Conservation (phyloP, 805 yeast genomes). For the Clavispora fructus region DNA sequence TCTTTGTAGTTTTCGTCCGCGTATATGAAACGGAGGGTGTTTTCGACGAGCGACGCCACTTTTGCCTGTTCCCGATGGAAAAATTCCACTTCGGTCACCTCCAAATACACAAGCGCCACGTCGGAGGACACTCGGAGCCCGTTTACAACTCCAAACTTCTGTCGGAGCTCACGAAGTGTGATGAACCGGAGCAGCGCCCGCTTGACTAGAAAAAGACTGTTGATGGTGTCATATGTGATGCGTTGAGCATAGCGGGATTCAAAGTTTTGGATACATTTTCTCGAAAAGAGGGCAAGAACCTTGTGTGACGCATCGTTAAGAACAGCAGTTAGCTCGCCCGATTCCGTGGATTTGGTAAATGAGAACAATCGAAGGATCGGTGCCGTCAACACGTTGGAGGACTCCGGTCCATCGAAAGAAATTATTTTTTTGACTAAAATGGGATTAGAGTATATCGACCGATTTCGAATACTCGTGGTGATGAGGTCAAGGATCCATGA, state of each 20-base stretch:
- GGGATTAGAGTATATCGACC: slow-evolving; percentile 2
- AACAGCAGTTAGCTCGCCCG: slow-evolving; percentile 23
- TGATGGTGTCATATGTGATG: slow-evolving; percentile 27
- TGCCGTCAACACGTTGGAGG: slow-evolving; percentile 8
- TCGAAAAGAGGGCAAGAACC: slow-evolving; percentile 26
- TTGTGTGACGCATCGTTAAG: slow-evolving; percentile 29
- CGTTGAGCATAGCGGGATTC: slow-evolving; percentile 29
- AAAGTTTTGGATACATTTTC: slow-evolving; percentile 21
- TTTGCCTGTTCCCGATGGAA: slow-evolving; percentile 28
- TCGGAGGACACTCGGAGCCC: not conserved
- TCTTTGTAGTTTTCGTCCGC: slow-evolving; percentile 13
- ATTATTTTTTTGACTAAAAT: slow-evolving; percentile 14
- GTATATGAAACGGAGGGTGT: slow-evolving; percentile 20
- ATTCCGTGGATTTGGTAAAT: slow-evolving; percentile 18
- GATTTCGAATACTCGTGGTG: slow-evolving; percentile 1
- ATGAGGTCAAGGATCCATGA: slow-evolving; percentile 11
- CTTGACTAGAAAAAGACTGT: slow-evolving; percentile 22
- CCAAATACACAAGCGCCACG: slow-evolving; percentile 20
- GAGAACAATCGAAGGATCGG: slow-evolving; percentile 26
- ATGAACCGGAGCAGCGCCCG: slow-evolving; percentile 25
- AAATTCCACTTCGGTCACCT: slow-evolving; percentile 24
- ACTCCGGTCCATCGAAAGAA: slow-evolving; percentile 1
- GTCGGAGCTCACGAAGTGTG: slow-evolving; percentile 1
- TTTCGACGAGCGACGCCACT: slow-evolving; percentile 17
- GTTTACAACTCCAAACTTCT: not conserved